Conservation (phyloP, 805 yeast genomes). For the Ogataea ramenticola region DNA sequence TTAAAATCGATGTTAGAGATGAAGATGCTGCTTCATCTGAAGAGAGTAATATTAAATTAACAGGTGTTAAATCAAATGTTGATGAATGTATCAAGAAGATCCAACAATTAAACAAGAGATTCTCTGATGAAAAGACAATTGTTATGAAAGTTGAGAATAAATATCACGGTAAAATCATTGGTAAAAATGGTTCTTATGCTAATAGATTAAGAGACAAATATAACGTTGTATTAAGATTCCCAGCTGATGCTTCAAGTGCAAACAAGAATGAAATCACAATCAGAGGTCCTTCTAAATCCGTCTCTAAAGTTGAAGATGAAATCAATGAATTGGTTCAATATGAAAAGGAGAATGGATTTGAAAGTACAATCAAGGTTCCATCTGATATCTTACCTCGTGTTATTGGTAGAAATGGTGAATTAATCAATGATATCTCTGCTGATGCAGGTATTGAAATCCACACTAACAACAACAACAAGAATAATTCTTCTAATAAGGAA, state of each 20-base stretch:
- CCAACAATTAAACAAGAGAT: constrained; percentile 51
- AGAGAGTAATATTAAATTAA: constrained; percentile 46
- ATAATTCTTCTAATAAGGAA: constrained; percentile 36
- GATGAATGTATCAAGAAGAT: constrained; percentile 63
- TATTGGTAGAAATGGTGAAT: constrained; percentile 86
- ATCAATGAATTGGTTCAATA: constrained; percentile 74
- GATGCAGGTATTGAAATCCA: constrained; percentile 54
- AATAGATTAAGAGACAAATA: constrained; percentile 84
- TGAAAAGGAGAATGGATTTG: constrained; percentile 80
- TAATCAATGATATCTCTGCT: constrained; percentile 72
- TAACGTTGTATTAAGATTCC: constrained; percentile 69
- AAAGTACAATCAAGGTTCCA: constrained; percentile 60
- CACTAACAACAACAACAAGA: constrained; percentile 29
- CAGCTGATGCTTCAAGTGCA: constrained; percentile 34
- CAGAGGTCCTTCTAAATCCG: constrained; percentile 89
- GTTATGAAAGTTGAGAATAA: constrained; percentile 66
- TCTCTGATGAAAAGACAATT: constrained; percentile 74
- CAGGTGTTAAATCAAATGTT: constrained; percentile 75
- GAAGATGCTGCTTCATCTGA: constrained; percentile 29
- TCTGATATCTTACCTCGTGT: constrained; percentile 70
- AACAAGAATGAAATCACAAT: constrained; percentile 59
- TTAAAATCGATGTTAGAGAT: constrained; percentile 61
- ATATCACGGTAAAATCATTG: constrained; percentile 77
- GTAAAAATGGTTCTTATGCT: constrained; percentile 73
- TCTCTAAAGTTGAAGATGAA: constrained; percentile 75